Evolutionary conservation across 345 rosid genomes (phyloP), one percentile per base, ranked within the genome.

Genomic region (Kandelia obovata): DNA sequence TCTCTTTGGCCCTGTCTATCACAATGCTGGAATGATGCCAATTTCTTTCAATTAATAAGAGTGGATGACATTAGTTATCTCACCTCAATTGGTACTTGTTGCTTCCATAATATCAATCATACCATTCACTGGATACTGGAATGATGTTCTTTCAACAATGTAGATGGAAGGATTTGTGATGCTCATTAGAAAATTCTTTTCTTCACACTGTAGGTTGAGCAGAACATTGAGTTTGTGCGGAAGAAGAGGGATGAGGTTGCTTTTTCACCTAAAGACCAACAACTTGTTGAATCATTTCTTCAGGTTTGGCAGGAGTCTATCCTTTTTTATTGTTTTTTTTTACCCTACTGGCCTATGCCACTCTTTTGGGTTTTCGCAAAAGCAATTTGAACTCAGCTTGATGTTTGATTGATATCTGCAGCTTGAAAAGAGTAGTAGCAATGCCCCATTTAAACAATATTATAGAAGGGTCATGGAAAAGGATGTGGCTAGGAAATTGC

Each of bases 251-350:
- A 92, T 32, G 97, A 88, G 25, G 91, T 80, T 65, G 78, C 92
- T 32, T 95, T 85, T 75, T 95, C 97, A n/a, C 97, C 97, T 23
- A 90, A 81, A 69, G 96, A 95, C 83, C 86, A 86, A 66, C 85
- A 88, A 79, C 67, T 84, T 30, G 83, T 74, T 28, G 99, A 88
- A 62, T 69, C 87, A 35, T 95, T 95, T 81, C 83, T 90, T 65
- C 91, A 88, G 87, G 92, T 86, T 51, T 75, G 66, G 49, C 17
- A 4, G 11, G 5, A 70, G 49, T 34, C 43, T 53, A 28, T 31
- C 1, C 11, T 53, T 37, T 58, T 23, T 20, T 51, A 61, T 11
- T 10, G 5, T 6, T 32, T 20, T 53, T 53, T 51, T 23, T 17
- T 1, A 10, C 16, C 2, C 25, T 56, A 39, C 21, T 25, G 1